Base-by-base conservation (phyloP, 371 early-diverging fungal species). In the Syncephalastrum sp. region DNA sequence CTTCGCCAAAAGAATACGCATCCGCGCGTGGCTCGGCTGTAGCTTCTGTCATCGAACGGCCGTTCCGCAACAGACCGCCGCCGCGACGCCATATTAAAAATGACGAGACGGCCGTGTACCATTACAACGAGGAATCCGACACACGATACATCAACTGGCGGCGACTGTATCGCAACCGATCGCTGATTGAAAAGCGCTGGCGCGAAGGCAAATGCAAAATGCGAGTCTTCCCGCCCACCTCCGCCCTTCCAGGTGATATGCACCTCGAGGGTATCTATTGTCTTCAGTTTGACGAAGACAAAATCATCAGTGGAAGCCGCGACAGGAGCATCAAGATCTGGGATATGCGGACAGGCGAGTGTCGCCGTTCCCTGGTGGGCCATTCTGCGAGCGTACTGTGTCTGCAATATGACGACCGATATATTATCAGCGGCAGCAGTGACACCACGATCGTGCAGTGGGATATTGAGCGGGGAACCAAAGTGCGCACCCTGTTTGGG, bases 241-340 rank as follows among this genome's bases (percentile, higher is more conserved):
- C 55, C 23, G 52, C 49, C n/a, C 10, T 48, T 3, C 45, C 24
- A 50, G 15, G 50, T 3, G 74, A 75, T 21, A 89, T 96, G 25
- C 99, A 98, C 64, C 59, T 76, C 0, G 98, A 97, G 56, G 88
- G 93, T 23, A 92, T 99, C 33, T 94, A 98, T 60, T 94, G 94
- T 62, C 75, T 96, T 13, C 96, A 93, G 68, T 90, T 91, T 59
- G 90, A 91, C 57, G 71, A 72, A 0, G 54, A 69, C 38, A 81
- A 82, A 50, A 72, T 95, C 19, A 81, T 91, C 15, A 89, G 89
- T 5, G 95, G 96, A 0, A 91, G 92, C 16, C 83, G 93, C 5
- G 98, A 96, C 66, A 75, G 83, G 14, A 86, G 86, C 7, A 76
- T 97, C 57, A 85, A 88, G 57, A 67, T 94, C 15, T 97, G 96